Conservation (phyloP, 306 rosid genomes). For the Chamaecrista fasciculata region DNA sequence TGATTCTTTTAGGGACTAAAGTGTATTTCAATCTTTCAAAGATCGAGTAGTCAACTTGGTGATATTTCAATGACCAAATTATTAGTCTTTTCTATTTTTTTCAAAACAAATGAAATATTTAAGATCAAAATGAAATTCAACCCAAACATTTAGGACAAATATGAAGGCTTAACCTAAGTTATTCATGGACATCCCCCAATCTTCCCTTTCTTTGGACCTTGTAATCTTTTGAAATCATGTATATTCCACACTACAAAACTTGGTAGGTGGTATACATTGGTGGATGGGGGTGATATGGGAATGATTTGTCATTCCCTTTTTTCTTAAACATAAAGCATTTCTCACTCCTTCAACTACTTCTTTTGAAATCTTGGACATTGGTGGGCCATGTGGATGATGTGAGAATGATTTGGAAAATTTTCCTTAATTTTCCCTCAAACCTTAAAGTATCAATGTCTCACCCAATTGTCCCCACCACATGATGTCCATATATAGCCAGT, state of each 20-base stretch:
- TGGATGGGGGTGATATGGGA: background rate
- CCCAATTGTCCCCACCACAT: background rate
- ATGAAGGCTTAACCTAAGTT: too few species aligned
- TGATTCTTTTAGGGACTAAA: too few species aligned
- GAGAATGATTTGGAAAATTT: constrained; percentile 8
- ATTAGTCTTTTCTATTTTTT: too few species aligned
- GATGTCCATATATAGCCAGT: background rate
- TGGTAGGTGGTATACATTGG: background rate
- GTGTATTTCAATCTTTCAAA: too few species aligned
- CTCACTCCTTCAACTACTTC: background rate
- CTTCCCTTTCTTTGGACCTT: background rate
- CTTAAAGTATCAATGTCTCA: background rate
- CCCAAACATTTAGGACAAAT: too few species aligned
- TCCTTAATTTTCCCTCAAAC: background rate
- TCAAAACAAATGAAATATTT: too few species aligned
- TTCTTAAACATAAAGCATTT: background rate
- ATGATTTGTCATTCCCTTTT: background rate
- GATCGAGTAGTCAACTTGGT: too few species aligned
- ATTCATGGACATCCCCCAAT: too few species aligned
- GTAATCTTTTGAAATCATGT: background rate
- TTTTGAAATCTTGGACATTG: background rate
- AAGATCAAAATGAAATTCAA: too few species aligned
- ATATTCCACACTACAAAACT: background rate
- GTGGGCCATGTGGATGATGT: background rate
- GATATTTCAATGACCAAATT: too few species aligned